A percentile compares a stretch with the other conserved stretches of the same genome.
Conservation (phyloP, 148 eudicot genomes). For the Cornus florida region DNA sequence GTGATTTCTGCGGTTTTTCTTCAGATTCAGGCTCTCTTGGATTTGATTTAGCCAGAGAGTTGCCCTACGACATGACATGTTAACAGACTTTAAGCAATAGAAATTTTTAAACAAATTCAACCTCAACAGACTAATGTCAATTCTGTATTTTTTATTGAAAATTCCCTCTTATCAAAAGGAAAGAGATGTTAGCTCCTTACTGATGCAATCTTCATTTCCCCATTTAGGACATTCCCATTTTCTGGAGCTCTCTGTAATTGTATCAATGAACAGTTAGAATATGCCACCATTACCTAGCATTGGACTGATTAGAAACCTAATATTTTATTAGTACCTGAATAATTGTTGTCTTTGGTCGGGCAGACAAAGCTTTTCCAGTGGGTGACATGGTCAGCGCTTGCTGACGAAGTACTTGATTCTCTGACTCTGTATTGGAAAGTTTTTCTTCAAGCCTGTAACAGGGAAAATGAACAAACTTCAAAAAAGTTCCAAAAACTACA, state of each 20-base stretch:
- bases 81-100: constrained; percentile 13
- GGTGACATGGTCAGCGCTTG: constrained; percentile 96
- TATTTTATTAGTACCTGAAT: constrained; percentile 43
- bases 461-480: not conserved
- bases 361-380: constrained; percentile 59
- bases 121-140: not conserved
- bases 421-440: constrained; percentile 80
- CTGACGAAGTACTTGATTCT: constrained; percentile 96
- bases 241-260: constrained; percentile 76
- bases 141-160: not conserved
- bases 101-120: not conserved
- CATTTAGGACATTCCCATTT: constrained; percentile 69
- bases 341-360: constrained; percentile 71
- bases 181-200: constrained; percentile 31
- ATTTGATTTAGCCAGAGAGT: constrained; percentile 39
- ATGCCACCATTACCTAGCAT: constrained; percentile 8
- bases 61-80: constrained; percentile 37
- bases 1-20: constrained; percentile 90
- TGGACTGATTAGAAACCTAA: not conserved
- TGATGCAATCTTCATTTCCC: constrained; percentile 47
- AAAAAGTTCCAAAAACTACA: not conserved
- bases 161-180: not conserved
- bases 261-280: constrained; percentile 24
- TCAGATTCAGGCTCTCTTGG: constrained; percentile 69
- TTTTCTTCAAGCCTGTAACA: constrained; percentile 88